A percentile compares a stretch with the other conserved stretches of the same genome.
These are phyloP conservation scores for Stenocarpella maydis DNA, from an alignment of 2,329 filamentous ascomycete species.

Conservation along the genomic window DNA sequence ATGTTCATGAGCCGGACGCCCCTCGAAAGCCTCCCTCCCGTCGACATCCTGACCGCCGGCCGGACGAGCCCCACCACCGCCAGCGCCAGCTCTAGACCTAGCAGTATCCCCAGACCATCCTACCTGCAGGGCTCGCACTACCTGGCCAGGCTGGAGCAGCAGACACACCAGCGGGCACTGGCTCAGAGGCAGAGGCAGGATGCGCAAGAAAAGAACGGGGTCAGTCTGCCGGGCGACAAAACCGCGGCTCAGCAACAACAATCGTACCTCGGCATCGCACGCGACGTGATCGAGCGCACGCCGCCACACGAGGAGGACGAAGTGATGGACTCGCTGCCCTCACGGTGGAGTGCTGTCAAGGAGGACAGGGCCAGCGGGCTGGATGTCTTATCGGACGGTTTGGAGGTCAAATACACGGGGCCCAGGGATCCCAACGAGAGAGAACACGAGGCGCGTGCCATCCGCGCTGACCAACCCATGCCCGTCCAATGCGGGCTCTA, in stretches of 20 bases:
- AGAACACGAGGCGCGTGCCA: conserved; percentile 79
- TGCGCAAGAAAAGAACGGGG: conserved; percentile 54
- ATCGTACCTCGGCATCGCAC: conserved; percentile 78
- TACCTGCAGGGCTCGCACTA: conserved; percentile 84
- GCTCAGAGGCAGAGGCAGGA: conserved; percentile 57
- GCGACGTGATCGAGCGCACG: conserved; percentile 83
- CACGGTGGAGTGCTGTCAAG: conserved; percentile 74
- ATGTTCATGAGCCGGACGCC: conserved; percentile 49
- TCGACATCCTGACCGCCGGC: conserved; percentile 36
- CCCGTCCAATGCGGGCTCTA: conserved; percentile 91
- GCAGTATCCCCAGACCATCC: conserved; percentile 80
- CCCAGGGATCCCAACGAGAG: conserved; percentile 57
- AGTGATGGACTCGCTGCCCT: conserved; percentile 73
- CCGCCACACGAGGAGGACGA: conserved; percentile 68
- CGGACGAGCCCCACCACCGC: conserved; percentile 35
- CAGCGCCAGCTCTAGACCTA: conserved; percentile 39
- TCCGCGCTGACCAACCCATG: conserved; percentile 87
- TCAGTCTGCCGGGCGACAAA: conserved; percentile 61
- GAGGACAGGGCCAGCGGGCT: conserved; percentile 77
- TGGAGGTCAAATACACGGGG: conserved; percentile 71
- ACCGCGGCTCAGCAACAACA: conserved; percentile 55
- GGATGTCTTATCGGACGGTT: conserved; percentile 77
- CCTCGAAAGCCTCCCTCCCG: conserved; percentile 39
- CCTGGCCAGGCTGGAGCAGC: conserved; percentile 77
- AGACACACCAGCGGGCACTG: conserved; percentile 67